Evolutionary conservation across 768 basidiomycete genomes (phyloP).

Genomic region (Pleurotus sapidus): DNA sequence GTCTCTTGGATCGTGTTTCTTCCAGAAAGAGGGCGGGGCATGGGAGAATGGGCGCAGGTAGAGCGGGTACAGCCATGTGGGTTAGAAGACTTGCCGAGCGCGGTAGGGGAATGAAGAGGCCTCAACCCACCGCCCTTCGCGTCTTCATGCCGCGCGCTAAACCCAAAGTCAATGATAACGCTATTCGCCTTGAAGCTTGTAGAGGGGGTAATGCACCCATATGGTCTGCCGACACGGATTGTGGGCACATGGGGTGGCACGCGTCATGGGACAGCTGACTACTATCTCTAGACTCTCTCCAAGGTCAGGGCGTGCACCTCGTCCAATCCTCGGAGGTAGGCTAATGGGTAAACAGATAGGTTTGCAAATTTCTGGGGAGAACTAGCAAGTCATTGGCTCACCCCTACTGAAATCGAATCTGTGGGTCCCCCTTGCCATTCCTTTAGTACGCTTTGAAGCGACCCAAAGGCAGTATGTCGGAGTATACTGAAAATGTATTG

Average conservation of each 20-base stretch:
- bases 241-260: background rate
- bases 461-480: too few species aligned
- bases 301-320: background rate
- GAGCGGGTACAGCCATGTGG: background rate
- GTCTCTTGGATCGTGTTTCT: background rate
- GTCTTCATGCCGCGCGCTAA: background rate
- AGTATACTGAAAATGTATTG: too few species aligned
- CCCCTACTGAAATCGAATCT: too few species aligned
- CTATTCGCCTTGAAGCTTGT: background rate
- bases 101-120: too few species aligned
- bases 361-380: too few species aligned
- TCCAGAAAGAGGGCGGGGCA: background rate
- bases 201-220: background rate
- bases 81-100: background rate
- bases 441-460: too few species aligned
- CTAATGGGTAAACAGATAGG: background rate
- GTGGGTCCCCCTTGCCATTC: too few species aligned
- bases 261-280: background rate
- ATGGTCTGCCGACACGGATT: background rate
- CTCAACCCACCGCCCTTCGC: too few species aligned
- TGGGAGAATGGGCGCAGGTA: conserved; percentile 3
- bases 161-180: background rate
- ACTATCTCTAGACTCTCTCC: background rate
- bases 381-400: too few species aligned
- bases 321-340: conserved; percentile 6